Conservation (phyloP, 805 yeast species). For the Sugiyamaella mastotermitis region DNA sequence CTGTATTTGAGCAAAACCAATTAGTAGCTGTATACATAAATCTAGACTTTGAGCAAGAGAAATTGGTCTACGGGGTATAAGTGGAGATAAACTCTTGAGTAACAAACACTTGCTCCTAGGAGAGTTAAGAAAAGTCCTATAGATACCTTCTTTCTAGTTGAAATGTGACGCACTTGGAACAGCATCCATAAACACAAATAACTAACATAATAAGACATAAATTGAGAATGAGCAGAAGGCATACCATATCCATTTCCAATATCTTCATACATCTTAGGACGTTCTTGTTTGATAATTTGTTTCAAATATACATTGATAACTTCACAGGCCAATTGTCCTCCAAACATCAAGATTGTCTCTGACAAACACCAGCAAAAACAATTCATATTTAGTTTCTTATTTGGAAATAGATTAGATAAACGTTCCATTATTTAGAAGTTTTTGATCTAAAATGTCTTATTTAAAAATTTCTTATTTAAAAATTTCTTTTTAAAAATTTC, state of each 20-base stretch:
- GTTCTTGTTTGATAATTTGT: slow-evolving; percentile 54
- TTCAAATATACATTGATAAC: slow-evolving; percentile 64
- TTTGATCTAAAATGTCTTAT: no score
- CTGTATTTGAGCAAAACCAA: no score
- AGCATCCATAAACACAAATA: slow-evolving; percentile 31
- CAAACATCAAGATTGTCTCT: slow-evolving; percentile 76
- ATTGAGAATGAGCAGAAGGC: slow-evolving; percentile 97
- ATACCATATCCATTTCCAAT: slow-evolving; percentile 75
- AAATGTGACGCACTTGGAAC: slow-evolving; percentile 24
- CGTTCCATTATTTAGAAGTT: no score
- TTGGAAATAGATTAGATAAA: no score
- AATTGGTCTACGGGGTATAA: no score
- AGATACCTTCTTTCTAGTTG: slow-evolving; percentile 22
- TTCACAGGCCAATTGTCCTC: slow-evolving; percentile 81
- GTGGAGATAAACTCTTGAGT: slow-evolving; percentile 70
- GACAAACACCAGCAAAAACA: no score
- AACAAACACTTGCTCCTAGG: slow-evolving; percentile 43
- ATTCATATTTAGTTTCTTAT: no score
- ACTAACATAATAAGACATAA: slow-evolving; percentile 72
- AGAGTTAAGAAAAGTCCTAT: slow-evolving; percentile 20
- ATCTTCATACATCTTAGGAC: no score
- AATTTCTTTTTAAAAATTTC: no score
- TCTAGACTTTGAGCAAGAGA: no score
- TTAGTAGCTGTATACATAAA: no score
- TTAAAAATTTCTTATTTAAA: no score